phyloP scores from a whole-genome alignment of 345 rosid species.

The Syzygium grande region DNA sequence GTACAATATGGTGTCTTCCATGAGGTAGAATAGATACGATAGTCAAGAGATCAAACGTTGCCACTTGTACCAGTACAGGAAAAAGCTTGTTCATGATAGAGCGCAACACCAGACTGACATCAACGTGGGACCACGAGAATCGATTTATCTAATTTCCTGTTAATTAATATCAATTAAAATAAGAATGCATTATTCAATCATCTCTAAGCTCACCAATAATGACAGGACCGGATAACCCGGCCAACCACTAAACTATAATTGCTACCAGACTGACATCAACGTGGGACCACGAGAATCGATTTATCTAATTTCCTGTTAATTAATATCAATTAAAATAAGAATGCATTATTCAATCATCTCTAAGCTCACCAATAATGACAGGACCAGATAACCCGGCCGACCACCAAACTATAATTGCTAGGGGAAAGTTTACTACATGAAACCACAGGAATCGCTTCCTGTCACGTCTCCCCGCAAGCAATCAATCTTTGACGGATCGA shows the following conservation, averaged over 20 bases:
- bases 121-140: not conserved
- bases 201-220: not conserved
- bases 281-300: not conserved
- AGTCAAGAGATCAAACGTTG: too few relatives aligned
- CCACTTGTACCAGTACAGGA: too few relatives aligned
- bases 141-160: not conserved
- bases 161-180: too few relatives aligned
- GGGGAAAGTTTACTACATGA: not conserved
- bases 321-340: not conserved
- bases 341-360: not conserved
- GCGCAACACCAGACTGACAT: not conserved
- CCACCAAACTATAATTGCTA: not conserved
- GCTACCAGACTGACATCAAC: not conserved
- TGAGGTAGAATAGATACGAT: too few relatives aligned
- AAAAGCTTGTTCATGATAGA: too few relatives aligned
- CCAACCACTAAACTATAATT: not conserved
- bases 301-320: not conserved
- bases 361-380: not conserved
- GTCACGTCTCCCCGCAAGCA: not conserved
- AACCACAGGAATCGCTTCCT: not conserved
- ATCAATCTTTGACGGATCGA: not conserved
- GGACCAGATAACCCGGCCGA: not conserved
- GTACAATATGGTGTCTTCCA: too few relatives aligned
- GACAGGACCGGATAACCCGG: not conserved
- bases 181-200: not conserved